These are phyloP conservation scores for Cryptococcus deneoformans DNA, from an alignment of 1,284 basidiomycete genomes.

Conservation along the genomic window DNA sequence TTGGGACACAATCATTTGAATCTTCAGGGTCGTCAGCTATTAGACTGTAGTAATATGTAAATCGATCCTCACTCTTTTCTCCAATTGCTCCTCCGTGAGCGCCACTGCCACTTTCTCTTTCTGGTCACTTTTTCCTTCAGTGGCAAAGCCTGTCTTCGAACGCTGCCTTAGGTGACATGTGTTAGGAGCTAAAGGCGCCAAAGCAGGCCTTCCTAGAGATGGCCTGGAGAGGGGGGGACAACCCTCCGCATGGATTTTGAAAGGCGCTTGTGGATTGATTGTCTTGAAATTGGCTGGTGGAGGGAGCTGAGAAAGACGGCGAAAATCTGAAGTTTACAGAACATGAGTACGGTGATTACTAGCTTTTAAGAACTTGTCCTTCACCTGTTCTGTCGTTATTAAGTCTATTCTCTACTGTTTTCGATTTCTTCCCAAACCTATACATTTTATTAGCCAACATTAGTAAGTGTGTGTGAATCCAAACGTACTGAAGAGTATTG, in stretches of 20 bases:
- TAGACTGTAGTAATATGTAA: background rate
- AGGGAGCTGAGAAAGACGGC: background rate
- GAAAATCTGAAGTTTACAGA: background rate
- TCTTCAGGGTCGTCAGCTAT: slow-evolving; percentile 1
- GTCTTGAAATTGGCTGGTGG: background rate
- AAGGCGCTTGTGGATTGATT: background rate
- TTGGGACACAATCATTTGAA: slow-evolving; percentile 13
- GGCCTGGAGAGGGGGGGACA: background rate
- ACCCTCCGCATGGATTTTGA: background rate
- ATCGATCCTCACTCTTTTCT: slow-evolving; percentile 6
- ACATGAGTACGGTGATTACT: too few species aligned
- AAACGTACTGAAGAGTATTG: slow-evolving; percentile 71
- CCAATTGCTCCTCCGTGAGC: slow-evolving; percentile 9
- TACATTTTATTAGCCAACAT: background rate
- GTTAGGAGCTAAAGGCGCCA: slow-evolving; percentile 5
- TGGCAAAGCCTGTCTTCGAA: background rate
- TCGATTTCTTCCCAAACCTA: slow-evolving; percentile 16
- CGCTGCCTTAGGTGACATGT: background rate
- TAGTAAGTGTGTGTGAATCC: background rate
- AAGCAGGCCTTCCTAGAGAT: slow-evolving; percentile 3
- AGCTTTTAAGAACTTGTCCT: background rate
- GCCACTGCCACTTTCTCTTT: background rate
- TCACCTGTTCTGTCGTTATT: background rate
- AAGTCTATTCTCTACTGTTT: slow-evolving; percentile 12
- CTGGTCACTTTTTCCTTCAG: background rate